These are phyloP conservation scores for Leucocoprinus sp. DNA, from an alignment of 768 basidiomycete species.

Conservation along the genomic window DNA sequence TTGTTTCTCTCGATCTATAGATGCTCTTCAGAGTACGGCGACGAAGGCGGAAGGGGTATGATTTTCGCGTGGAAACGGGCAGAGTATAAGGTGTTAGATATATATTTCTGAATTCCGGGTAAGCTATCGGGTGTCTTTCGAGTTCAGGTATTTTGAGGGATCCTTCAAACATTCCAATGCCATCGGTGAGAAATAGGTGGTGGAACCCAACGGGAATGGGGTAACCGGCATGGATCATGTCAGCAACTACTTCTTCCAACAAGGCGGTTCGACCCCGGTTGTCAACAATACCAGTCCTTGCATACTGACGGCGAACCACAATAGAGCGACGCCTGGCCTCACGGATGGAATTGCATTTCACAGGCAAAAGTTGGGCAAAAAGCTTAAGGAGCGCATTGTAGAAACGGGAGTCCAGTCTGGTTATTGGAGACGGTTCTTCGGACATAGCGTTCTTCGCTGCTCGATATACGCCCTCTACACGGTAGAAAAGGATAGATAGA, in stretches of 20 bases:
- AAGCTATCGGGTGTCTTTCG: background rate
- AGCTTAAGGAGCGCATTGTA: conserved; percentile 55
- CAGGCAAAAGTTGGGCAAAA: conserved; percentile 19
- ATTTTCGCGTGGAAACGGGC: conserved; percentile 1
- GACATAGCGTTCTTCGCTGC: conserved; percentile 5
- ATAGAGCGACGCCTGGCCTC: background rate
- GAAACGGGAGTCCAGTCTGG: conserved; percentile 45
- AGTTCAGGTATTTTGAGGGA: background rate
- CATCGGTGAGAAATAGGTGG: conserved; percentile 14
- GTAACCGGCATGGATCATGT: conserved; percentile 14
- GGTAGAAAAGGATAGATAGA: background rate
- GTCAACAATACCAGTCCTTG: background rate
- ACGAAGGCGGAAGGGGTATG: background rate
- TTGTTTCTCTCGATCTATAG: background rate
- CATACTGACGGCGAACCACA: conserved; percentile 1
- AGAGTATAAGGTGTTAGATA: conserved; percentile 11
- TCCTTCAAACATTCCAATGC: background rate
- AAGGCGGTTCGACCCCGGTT: conserved; percentile 1
- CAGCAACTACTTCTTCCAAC: conserved; percentile 13
- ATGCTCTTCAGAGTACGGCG: background rate
- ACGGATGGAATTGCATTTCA: background rate
- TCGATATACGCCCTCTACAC: background rate
- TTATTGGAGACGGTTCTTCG: conserved; percentile 7
- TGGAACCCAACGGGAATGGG: conserved; percentile 15
- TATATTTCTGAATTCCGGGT: background rate